A percentile compares a stretch with the other conserved stretches of the same genome.
Conservation (phyloP, 495 filamentous ascomycete species). For the Talaromyces wortmannii region DNA sequence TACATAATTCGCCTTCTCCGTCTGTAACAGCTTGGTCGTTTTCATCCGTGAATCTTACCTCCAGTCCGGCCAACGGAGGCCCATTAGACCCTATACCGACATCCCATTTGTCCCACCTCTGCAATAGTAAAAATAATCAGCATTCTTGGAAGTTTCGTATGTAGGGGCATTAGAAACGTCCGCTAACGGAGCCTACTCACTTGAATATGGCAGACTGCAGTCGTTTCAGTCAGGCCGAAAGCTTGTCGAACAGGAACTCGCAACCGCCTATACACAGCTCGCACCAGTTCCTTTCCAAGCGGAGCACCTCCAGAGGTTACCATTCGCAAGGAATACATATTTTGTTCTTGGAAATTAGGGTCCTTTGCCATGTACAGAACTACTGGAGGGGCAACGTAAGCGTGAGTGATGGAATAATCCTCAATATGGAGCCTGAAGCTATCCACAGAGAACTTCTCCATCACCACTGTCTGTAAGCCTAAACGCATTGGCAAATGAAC, state of each 20-base stretch:
- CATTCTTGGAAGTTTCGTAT: slow-evolving; percentile 53
- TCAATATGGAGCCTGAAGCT: slow-evolving; percentile 60
- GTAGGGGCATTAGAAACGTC: not conserved
- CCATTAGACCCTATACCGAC: not conserved
- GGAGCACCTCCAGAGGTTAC: slow-evolving; percentile 74
- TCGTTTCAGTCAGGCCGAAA: slow-evolving; percentile 64
- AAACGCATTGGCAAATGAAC: slow-evolving; percentile 49
- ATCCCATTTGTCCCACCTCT: not conserved
- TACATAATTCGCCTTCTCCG: slow-evolving; percentile 51
- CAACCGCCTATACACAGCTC: slow-evolving; percentile 57
- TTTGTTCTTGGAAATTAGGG: slow-evolving; percentile 56
- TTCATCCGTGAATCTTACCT: slow-evolving; percentile 16
- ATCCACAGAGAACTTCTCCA: slow-evolving; percentile 66
- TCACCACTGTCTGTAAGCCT: slow-evolving; percentile 53
- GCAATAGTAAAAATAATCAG: slow-evolving; percentile 39
- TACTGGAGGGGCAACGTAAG: slow-evolving; percentile 68
- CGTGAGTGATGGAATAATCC: slow-evolving; percentile 54
- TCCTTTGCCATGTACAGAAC: slow-evolving; percentile 63
- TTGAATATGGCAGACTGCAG: slow-evolving; percentile 34
- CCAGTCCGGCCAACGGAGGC: not conserved
- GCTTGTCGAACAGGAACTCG: slow-evolving; percentile 61
- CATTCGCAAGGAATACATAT: slow-evolving; percentile 62
- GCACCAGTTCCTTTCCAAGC: slow-evolving; percentile 60
- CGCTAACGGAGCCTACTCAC: not conserved
- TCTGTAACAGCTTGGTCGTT: slow-evolving; percentile 32